phyloP scores from a whole-genome alignment of 202 grass and related monocot species.

The Elaeis oleifera region DNA sequence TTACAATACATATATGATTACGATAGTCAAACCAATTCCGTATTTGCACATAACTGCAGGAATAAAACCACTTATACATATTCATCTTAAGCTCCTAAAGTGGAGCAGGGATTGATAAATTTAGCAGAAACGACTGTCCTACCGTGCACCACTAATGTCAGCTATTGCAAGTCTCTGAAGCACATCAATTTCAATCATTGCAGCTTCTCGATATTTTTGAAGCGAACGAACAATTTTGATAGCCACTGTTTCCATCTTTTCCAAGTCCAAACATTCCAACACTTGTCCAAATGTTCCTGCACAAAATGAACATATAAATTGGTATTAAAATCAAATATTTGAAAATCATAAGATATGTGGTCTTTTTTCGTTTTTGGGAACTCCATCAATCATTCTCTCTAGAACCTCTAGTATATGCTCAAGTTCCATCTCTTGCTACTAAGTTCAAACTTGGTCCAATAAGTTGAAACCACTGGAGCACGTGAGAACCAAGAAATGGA shows the following conservation, averaged over 20 bases:
- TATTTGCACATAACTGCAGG: conserved; percentile 99
- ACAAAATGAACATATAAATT: neutral
- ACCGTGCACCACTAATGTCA: conserved; percentile 79
- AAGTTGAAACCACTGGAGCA: too few relatives aligned
- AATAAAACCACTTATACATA: conserved; percentile 75
- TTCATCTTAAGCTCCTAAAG: conserved; percentile 68
- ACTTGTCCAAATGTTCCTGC: conserved; percentile 99
- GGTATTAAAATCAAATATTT: neutral
- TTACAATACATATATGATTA: conserved; percentile 99
- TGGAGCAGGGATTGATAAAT: conserved; percentile 14
- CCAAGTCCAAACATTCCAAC: conserved; percentile 94
- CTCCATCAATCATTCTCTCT: too few relatives aligned
- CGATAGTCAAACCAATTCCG: conserved; percentile 99
- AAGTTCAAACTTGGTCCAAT: too few relatives aligned
- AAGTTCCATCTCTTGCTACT: too few relatives aligned
- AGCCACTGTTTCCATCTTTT: conserved; percentile 87
- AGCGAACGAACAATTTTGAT: conserved; percentile 85
- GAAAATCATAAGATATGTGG: too few relatives aligned
- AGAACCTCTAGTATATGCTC: too few relatives aligned
- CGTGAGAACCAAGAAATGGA: too few relatives aligned
- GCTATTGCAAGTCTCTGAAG: conserved; percentile 90
- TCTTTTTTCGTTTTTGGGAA: too few relatives aligned
- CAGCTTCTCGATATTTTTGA: conserved; percentile 95
- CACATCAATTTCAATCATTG: conserved; percentile 99
- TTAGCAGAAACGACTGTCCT: conserved; percentile 33